Percentiles rank a stretch among this genome's conserved stretches.
phyloP scores from a whole-genome alignment of 1,284 basidiomycete genomes.

The Polyporus tsugae region DNA sequence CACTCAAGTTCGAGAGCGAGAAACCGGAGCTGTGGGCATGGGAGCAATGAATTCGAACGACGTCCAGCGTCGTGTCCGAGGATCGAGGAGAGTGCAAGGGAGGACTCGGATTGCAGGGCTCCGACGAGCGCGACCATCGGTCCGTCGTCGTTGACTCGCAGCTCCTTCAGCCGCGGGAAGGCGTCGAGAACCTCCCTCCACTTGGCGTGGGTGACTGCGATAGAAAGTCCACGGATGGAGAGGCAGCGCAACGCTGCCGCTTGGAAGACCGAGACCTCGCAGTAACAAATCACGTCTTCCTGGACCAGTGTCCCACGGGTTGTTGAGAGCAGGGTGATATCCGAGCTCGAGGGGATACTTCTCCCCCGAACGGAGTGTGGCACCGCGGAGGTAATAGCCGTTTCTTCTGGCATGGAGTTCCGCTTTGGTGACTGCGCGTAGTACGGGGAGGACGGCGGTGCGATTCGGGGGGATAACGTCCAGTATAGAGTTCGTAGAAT shows the following conservation, averaged over 20 bases:
- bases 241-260: background rate
- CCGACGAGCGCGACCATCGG: background rate
- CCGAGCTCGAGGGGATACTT: background rate
- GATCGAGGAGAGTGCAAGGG: background rate
- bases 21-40: background rate
- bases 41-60: background rate
- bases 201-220: background rate
- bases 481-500: background rate
- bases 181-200: background rate
- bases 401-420: background rate
- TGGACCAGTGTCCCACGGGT: background rate
- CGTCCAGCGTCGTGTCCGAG: background rate
- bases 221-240: background rate
- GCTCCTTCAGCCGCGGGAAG: background rate
- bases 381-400: background rate
- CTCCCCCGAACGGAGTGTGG: background rate
- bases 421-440: background rate
- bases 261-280: background rate
- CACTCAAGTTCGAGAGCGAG: background rate
- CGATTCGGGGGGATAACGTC: background rate
- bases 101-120: conserved; percentile 3
- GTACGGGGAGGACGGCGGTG: background rate
- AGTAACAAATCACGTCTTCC: background rate
- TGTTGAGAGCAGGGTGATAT: background rate
- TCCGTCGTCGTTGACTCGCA: background rate